Percentiles rank a stretch among this genome's conserved stretches.
Evolutionary conservation across 371 early-diverging fungal genomes (phyloP).

Genomic region (Sanchytrium tribonematis): DNA sequence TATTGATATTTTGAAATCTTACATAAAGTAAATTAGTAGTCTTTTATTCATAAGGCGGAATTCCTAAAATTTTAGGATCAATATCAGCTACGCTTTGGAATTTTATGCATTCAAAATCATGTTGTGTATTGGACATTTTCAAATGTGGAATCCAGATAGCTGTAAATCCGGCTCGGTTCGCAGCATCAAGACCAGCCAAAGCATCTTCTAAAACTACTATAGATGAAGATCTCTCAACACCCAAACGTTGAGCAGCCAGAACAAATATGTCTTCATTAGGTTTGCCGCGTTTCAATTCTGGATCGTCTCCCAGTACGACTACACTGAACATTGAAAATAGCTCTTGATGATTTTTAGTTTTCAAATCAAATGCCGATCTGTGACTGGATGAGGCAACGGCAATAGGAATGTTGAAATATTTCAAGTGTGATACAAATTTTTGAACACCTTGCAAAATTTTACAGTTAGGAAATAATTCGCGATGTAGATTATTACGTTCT

Average conservation of each 20-base stretch:
- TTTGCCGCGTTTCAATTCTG: background rate
- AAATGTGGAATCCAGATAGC: background rate
- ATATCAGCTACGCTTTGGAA: background rate
- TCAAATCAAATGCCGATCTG: background rate
- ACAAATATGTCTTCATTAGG: conserved; percentile 1
- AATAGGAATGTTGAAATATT: background rate
- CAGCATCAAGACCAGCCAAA: background rate
- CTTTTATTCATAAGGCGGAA: background rate
- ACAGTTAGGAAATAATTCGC: background rate
- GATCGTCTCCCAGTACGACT: conserved; percentile 1
- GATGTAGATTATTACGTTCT: background rate
- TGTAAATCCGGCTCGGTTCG: background rate
- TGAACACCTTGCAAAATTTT: background rate
- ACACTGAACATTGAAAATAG: background rate
- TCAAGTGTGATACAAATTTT: background rate
- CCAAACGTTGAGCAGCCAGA: background rate
- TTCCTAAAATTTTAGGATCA: background rate
- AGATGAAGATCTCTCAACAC: background rate
- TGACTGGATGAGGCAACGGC: background rate
- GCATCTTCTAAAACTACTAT: background rate
- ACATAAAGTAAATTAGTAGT: background rate
- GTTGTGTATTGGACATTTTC: background rate
- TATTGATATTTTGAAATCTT: background rate
- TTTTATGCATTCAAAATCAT: background rate
- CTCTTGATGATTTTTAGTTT: background rate